These are phyloP conservation scores for Podospora didyma DNA, from an alignment of 495 filamentous ascomycete genomes.

Conservation along the genomic window DNA sequence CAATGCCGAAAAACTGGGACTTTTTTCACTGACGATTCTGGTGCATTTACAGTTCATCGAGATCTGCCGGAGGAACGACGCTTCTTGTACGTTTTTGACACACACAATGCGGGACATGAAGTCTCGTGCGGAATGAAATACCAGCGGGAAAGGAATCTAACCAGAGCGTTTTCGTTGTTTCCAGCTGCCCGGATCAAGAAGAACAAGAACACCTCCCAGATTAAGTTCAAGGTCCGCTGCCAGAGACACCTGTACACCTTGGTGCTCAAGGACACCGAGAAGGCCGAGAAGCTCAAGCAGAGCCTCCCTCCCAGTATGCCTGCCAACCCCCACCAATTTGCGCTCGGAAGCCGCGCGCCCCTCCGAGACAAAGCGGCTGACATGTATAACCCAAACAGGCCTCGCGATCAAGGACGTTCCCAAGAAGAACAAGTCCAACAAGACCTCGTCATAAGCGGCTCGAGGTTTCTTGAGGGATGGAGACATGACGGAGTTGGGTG, in stretches of 20 bases:
- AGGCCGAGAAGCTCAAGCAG: constrained; percentile 99
- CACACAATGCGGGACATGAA: background rate
- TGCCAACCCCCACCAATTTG: background rate
- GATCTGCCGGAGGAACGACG: constrained; percentile 98
- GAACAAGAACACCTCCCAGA: constrained; percentile 77
- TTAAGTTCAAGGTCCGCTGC: constrained; percentile 99
- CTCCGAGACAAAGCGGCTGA: constrained; percentile 10
- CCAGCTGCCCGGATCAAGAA: constrained; percentile 96
- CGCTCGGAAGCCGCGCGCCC: background rate
- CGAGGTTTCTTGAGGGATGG: too few species aligned
- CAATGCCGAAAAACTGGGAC: background rate
- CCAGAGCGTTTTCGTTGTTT: constrained; percentile 16
- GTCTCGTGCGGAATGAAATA: background rate
- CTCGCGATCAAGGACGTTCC: constrained; percentile 46
- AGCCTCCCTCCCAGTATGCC: constrained; percentile 89
- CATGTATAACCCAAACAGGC: constrained; percentile 24
- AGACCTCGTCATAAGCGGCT: constrained; percentile 20
- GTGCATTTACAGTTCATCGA: constrained; percentile 84
- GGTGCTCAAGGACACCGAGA: constrained; percentile 93
- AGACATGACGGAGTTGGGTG: background rate
- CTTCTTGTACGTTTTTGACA: constrained; percentile 80
- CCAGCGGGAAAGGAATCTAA: constrained; percentile 29
- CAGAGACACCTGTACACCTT: constrained; percentile 91
- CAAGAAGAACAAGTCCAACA: constrained; percentile 47
- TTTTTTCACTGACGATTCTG: constrained; percentile 28